Evolutionary conservation across 495 filamentous ascomycete genomes (phyloP), one percentile per base, ranked within the genome.

Genomic region (Hypoxylon intermedium): DNA sequence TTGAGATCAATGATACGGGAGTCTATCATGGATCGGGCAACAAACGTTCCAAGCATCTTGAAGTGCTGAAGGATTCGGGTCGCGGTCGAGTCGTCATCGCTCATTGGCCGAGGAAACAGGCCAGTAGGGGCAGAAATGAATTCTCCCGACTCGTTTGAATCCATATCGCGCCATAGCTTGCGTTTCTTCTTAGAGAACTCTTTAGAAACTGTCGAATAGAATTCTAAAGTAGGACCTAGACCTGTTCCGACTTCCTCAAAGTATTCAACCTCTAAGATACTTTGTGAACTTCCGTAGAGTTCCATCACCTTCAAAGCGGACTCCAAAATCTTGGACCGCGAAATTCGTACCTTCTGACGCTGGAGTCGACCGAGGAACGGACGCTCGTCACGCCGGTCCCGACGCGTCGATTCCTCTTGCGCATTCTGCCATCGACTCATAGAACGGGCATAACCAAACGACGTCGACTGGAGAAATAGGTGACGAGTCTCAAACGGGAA

Each of bases 271-370:
- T 99, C 95, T 1, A 99, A 79, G 41, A 97, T 88, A 72, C 95
- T 98, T 30, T 94, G 89, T 3, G 93, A 97, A 2, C 90, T 89
- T 1, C 95, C 95, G 70, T 99, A 99, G 5, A 98, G 85, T 60
- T 99, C 94, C 95, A 99, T 97, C n/a, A 99, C 95, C 71, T 98
- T 99, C 67, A 96, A 81, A 0, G 95, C 95, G 19, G 95, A 97
- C 67, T 99, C 95, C 2, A 99, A 80, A 45, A 99, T 97, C 52
- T 93, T 91, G 5, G 85, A 84, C 30, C 95, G 84, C 5, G 93
- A 95, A 53, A 99, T 98, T 20, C 95, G 89, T 16, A 99, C 94
- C 72, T 99, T 99, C 66, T 99, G 95, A 52, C 95, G 87, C 72
- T 97, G 94, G 6, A 97, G 81, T 33, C 93, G 84, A 6, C 94